Conservation (phyloP, 352 stramenopile species). For the Pythium phragmitis region DNA sequence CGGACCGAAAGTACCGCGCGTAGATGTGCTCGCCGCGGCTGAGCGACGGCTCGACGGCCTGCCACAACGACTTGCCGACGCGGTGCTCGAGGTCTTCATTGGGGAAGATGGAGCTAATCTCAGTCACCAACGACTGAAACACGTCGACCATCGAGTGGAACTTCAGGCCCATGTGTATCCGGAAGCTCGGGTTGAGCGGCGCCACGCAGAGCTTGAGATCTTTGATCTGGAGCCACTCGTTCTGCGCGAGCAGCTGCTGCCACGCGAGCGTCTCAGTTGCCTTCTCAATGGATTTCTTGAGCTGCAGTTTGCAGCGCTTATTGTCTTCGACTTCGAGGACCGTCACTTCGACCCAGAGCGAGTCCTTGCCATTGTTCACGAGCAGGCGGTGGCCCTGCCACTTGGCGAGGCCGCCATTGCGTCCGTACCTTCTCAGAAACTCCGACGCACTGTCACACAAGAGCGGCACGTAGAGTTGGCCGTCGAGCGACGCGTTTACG, state of each 20-base stretch:
- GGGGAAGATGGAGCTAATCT: slow-evolving; percentile 74
- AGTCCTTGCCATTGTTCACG: slow-evolving; percentile 73
- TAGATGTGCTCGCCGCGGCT: slow-evolving; percentile 70
- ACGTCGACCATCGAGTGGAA: slow-evolving; percentile 58
- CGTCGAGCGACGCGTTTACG: slow-evolving; percentile 57
- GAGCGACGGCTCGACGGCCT: slow-evolving; percentile 47
- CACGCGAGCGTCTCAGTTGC: slow-evolving; percentile 35
- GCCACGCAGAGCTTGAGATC: slow-evolving; percentile 48
- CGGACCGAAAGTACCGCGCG: slow-evolving; percentile 68
- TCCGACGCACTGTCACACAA: slow-evolving; percentile 37
- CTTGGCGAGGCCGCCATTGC: slow-evolving; percentile 39
- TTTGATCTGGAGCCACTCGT: slow-evolving; percentile 56
- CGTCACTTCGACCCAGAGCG: slow-evolving; percentile 57
- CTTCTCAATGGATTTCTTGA: slow-evolving; percentile 53
- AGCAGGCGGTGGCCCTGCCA: slow-evolving; percentile 58
- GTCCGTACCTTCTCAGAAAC: slow-evolving; percentile 38
- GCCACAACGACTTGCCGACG: slow-evolving; percentile 55
- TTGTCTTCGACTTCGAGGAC: slow-evolving; percentile 66
- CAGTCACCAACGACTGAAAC: slow-evolving; percentile 58
- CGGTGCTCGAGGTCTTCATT: slow-evolving; percentile 61
- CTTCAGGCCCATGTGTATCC: slow-evolving; percentile 64
- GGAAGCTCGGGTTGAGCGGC: slow-evolving; percentile 59
- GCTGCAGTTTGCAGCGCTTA: slow-evolving; percentile 55
- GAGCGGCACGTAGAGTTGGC: slow-evolving; percentile 58
- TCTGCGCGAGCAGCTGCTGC: slow-evolving; percentile 37